Evolutionary conservation across 148 eudicot genomes (phyloP), one percentile per base, ranked within the genome.

Genomic region (Persicaria tinctoria): DNA sequence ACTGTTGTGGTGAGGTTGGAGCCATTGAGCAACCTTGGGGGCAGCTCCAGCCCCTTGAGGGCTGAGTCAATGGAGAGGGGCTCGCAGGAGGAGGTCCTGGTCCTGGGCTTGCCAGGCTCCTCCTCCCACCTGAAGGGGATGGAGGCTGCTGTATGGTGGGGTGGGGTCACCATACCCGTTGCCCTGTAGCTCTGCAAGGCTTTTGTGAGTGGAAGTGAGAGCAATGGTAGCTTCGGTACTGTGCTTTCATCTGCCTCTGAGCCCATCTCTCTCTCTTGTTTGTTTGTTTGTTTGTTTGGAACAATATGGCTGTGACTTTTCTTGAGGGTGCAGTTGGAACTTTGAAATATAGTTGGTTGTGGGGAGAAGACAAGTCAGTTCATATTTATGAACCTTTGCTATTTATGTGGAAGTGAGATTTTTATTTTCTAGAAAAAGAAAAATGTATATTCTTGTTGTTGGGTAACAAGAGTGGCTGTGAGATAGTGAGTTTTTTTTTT

Each of bases 51-150:
- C 74, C 60, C 63, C 57, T 73, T 86, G 70, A 72, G n/a, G 64
- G 41, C 38, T 46, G 41, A 12, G 38, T 12, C 18, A 46, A 27
- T 51, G 20, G 75, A 51, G 9, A 89, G 78, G 63, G 80, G 51
- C 27, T 23, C 27, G 20, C 77, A 76, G 14, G 79, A 74, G 56
- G 80, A 60, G 12, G 83, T 81, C 80, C 84, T 81, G 14, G 92
- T 86, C 51, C 85, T 66, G 50, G 97, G 97, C 75, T 89, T 92
- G 0, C 97, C 97, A 3, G 97, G 97, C 73, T 87, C 78, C 76
- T 92, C 91, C 59, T 92, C 97, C 96, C 97, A 92, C 2, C 75
- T 80, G 83, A 92, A 90, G 45, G 97, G 97, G 0, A 92, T 83
- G 6, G 96, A 84, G 27, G 27, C 27, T 5, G 93, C 78, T 54